Evolutionary conservation across 1,139 yeast genomes (phyloP).

Genomic region (Debaryomyces singareniensis): DNA sequence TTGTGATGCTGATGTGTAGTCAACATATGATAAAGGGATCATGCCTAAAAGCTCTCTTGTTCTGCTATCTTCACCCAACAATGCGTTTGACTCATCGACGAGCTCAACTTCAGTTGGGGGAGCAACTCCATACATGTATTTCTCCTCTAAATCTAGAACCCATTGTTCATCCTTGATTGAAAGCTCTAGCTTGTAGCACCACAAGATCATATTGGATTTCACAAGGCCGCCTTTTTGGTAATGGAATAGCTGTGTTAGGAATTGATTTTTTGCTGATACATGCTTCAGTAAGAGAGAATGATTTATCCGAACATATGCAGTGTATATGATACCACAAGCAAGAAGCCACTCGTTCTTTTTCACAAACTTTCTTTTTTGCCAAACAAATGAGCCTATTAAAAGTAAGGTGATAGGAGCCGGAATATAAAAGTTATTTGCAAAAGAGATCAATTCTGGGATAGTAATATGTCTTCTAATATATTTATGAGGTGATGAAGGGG

Average conservation of each 20-base stretch:
- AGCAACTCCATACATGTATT: constrained; percentile 25
- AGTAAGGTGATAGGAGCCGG: constrained; percentile 47
- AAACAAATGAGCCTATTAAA: constrained; percentile 45
- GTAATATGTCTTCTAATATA: constrained; percentile 23
- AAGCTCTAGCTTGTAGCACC: constrained; percentile 48
- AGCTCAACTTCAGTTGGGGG: constrained; percentile 14
- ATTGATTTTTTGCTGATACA: constrained; percentile 43
- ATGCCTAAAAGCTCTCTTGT: constrained; percentile 26
- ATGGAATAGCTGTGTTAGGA: constrained; percentile 44
- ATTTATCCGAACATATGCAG: constrained; percentile 53
- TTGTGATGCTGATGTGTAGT: constrained; percentile 24
- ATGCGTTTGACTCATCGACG: constrained; percentile 21
- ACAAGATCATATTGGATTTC: constrained; percentile 41
- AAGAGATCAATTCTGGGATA: constrained; percentile 47
- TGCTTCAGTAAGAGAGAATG: constrained; percentile 36
- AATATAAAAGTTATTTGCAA: constrained; percentile 58
- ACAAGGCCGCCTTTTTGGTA: constrained; percentile 49
- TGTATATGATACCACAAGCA: constrained; percentile 58
- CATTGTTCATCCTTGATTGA: constrained; percentile 51
- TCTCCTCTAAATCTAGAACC: constrained; percentile 40
- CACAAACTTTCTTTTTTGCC: constrained; percentile 44
- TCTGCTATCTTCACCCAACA: constrained; percentile 29
- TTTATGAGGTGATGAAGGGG: constrained; percentile 11
- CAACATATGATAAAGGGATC: constrained; percentile 29
- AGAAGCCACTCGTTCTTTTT: constrained; percentile 61